A percentile compares a stretch with the other conserved stretches of the same genome.
phyloP scores from a whole-genome alignment of 1,139 yeast genomes.

The Debaryomyces sp. region DNA sequence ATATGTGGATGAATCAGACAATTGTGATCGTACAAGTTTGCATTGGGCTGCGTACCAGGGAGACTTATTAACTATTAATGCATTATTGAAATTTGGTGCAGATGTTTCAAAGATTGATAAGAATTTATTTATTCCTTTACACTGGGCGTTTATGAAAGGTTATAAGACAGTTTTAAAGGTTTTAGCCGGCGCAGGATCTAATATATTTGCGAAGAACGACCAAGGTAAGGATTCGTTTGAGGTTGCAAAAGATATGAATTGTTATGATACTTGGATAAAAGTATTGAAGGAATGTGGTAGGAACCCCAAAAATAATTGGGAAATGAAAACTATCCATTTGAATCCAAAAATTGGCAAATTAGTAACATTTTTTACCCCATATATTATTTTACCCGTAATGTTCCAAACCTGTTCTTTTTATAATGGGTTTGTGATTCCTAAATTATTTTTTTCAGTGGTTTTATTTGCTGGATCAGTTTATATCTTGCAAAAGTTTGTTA shows the following conservation, averaged over 20 bases:
- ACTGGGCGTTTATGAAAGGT: conserved; percentile 90
- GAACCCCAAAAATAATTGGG: conserved; percentile 35
- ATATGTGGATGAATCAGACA: conserved; percentile 70
- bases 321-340: conserved; percentile 40
- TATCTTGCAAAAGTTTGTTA: conserved; percentile 32
- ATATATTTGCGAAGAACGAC: conserved; percentile 62
- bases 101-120: conserved; percentile 64
- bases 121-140: conserved; percentile 81
- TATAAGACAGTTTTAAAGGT: conserved; percentile 64
- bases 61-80: conserved; percentile 77
- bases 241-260: conserved; percentile 82
- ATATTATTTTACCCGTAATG: conserved; percentile 51
- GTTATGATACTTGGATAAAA: conserved; percentile 51
- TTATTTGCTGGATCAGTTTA: conserved; percentile 29
- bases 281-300: conserved; percentile 65
- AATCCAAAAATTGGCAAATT: conserved; percentile 54
- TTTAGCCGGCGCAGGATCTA: conserved; percentile 74
- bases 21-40: conserved; percentile 72
- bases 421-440: conserved; percentile 35
- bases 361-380: conserved; percentile 64
- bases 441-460: conserved; percentile 28
- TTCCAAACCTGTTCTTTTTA: conserved; percentile 35
- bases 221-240: conserved; percentile 69
- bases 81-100: conserved; percentile 76
- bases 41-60: conserved; percentile 99